Evolutionary conservation across 192 early-diverging fungal genomes (phyloP).

Genomic region (Podochytrium sp.): DNA sequence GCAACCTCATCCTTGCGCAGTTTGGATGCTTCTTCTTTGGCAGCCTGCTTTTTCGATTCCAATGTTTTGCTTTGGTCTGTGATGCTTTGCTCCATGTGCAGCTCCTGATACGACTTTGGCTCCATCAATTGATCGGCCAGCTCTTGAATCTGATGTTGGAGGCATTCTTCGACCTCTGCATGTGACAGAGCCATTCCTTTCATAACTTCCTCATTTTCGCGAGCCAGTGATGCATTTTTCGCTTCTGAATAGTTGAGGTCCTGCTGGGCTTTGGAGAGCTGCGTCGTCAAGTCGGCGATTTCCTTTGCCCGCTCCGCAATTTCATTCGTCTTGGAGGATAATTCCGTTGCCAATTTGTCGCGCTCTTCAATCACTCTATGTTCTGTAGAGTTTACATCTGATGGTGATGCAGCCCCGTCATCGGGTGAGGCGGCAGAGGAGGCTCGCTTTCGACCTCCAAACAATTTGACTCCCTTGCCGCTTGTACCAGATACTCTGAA

Average conservation of each 20-base stretch:
- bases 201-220: conserved; percentile 7
- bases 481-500: not conserved
- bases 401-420: not conserved
- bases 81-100: not conserved
- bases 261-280: conserved; percentile 6
- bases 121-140: conserved; percentile 35
- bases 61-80: not conserved
- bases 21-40: conserved; percentile 14
- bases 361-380: conserved; percentile 1
- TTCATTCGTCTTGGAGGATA: conserved; percentile 2
- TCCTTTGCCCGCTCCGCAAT: conserved; percentile 12
- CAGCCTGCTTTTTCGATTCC: not conserved
- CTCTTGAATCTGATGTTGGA: conserved; percentile 34
- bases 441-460: not conserved
- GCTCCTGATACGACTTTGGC: conserved; percentile 12
- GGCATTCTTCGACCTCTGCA: conserved; percentile 34
- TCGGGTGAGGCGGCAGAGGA: not conserved
- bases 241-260: not conserved
- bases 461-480: not conserved
- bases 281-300: not conserved
- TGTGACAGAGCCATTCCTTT: conserved; percentile 11
- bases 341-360: conserved; percentile 15
- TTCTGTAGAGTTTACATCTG: not conserved
- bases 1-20: not conserved
- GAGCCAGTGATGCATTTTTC: not conserved